Base-by-base conservation (phyloP, 768 basidiomycete genomes). In the Hericium erinaceus region DNA sequence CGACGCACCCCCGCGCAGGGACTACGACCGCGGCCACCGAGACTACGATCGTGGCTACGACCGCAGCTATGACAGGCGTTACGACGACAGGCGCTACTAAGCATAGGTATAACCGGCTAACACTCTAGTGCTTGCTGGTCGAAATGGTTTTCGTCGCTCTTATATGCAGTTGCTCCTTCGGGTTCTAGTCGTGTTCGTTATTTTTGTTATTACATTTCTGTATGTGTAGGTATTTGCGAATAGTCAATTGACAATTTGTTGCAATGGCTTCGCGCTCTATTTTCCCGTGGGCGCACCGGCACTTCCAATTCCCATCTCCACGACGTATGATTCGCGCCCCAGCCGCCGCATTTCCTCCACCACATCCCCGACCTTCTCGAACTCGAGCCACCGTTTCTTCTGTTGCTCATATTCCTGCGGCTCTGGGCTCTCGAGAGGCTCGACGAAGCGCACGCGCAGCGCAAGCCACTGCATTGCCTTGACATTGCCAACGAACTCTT, bases 401-500 rank as follows among this genome's bases (percentile, higher is more conserved):
- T 24, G 11, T 16, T 9, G 20, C 9, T 51, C 40, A 2, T 39
- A 38, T 0, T 33, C 33, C 20, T 28, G 49, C 33, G 39, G n/a
- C 15, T 50, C 24, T 4, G 10, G 52, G 28, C 28, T 50, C 60
- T 58, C 16, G 5, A 78, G 41, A 12, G 77, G 71, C 63, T 86
- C 84, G 18, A 82, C 66, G 63, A 87, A 85, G 22, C 87, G 69
- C 5, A 86, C 69, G 56, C 78, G 75, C 60, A 89, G 68, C 10
- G 87, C 87, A 0, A 89, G 72, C 89, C 88, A 90, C 64, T 89
- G 85, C 87, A 89, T 87, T 18, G 74, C 77, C 65, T 84, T 87
- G 56, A 89, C 78, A 54, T 83, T 84, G 18, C 66, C 70, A 1
- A 86, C 79, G 61, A 88, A 88, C 61, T 84, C 81, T 63, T 83